A percentile compares a stretch with the other conserved stretches of the same genome.
Evolutionary conservation across 345 rosid genomes (phyloP).

Genomic region (sweet orange (Citrus sinensis)): DVS_A1.0 CM039169.1:25495001-25495500

Average conservation of each 20-base stretch:
- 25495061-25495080: neutral
- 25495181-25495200: neutral
- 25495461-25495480: constrained; percentile 80
- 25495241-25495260: neutral
- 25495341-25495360: constrained; percentile 87
- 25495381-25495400: constrained; percentile 97
- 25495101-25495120: neutral
- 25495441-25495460: constrained; percentile 95
- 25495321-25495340: constrained; percentile 95
- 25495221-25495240: too few relatives aligned
- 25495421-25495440: constrained; percentile 96
- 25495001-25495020: neutral
- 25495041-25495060: neutral
- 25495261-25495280: neutral
- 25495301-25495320: constrained; percentile 87
- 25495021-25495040: neutral
- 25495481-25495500: constrained; percentile 58
- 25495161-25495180: too few relatives aligned
- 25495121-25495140: neutral
- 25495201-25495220: neutral
- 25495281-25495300: constrained; percentile 24
- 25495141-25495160: neutral
- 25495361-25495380: constrained; percentile 84
- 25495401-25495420: constrained; percentile 90
- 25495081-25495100: neutral